phyloP scores from a whole-genome alignment of 106 monocot species.

The Alisma plantagoaquatica region DNA sequence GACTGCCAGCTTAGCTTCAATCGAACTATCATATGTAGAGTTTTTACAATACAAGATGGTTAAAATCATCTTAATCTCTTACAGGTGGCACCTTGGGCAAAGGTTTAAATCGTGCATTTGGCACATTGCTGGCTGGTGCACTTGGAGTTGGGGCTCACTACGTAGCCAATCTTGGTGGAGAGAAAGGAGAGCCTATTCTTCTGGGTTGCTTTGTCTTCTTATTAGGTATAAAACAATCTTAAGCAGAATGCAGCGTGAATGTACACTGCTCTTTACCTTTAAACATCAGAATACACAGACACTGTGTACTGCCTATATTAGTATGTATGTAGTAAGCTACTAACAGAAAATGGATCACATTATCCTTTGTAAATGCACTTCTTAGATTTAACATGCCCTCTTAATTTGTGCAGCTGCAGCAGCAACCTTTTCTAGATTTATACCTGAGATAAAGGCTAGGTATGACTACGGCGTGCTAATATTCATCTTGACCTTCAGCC shows the following conservation, averaged over 20 bases:
- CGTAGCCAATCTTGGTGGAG: conserved; percentile 5
- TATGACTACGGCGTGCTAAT: conserved; percentile 53
- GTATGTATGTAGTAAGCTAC: too few species aligned
- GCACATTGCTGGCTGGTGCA: conserved; percentile 10
- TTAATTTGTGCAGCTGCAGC: conserved; percentile 21
- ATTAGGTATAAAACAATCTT: conserved; percentile 13
- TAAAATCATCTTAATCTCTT: too few species aligned
- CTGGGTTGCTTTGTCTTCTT: conserved; percentile 10
- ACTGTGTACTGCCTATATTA: too few species aligned
- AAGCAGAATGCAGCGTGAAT: too few species aligned
- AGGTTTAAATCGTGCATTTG: conserved; percentile 12
- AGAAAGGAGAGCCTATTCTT: conserved; percentile 13
- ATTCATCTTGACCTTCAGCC: conserved; percentile 48
- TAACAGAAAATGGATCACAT: too few species aligned
- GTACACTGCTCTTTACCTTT: too few species aligned
- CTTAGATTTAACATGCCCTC: too few species aligned
- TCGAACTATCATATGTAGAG: too few species aligned
- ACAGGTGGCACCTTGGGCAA: conserved; percentile 15
- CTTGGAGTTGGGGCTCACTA: conserved; percentile 16
- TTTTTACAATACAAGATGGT: too few species aligned
- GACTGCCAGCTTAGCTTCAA: too few species aligned
- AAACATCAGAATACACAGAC: too few species aligned
- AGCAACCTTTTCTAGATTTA: conserved; percentile 42
- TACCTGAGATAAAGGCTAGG: conserved; percentile 31
- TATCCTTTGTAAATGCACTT: too few species aligned